Evolutionary conservation across 768 basidiomycete species (phyloP).

Genomic region (Myochromella boudieri): DNA sequence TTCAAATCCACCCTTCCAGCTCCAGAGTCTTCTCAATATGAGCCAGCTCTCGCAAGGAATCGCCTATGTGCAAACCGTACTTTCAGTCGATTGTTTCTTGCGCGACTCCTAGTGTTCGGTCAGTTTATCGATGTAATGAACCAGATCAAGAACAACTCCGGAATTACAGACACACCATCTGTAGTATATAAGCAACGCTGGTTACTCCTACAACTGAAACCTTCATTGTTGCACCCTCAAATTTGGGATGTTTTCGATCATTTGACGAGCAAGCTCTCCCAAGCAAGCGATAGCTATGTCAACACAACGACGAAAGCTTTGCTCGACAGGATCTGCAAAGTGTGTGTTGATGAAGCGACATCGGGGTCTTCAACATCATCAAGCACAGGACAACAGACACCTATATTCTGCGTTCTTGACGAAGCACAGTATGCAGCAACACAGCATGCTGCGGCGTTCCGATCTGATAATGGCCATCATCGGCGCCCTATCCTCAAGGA

Average conservation of each 20-base stretch:
- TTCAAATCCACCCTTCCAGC: constrained; percentile 34
- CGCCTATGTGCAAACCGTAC: constrained; percentile 35
- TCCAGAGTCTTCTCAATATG: constrained; percentile 28
- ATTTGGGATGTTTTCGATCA: constrained; percentile 43
- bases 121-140: constrained; percentile 35
- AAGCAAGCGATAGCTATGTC: constrained; percentile 34
- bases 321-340: constrained; percentile 29
- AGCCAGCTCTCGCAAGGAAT: constrained; percentile 30
- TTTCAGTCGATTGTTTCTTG: constrained; percentile 40
- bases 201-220: constrained; percentile 42
- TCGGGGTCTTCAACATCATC: constrained; percentile 1
- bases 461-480: constrained; percentile 31
- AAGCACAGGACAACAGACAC: constrained; percentile 23
- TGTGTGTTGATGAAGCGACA: constrained; percentile 16
- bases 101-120: constrained; percentile 40
- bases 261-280: constrained; percentile 32
- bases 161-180: constrained; percentile 13
- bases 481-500: constrained; percentile 41
- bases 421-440: constrained; percentile 46
- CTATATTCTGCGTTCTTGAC: constrained; percentile 45
- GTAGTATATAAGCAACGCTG: constrained; percentile 32
- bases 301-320: constrained; percentile 31
- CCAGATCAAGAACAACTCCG: neutral
- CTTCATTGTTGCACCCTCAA: constrained; percentile 32
- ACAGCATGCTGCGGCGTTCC: constrained; percentile 35